These are phyloP conservation scores for Cucumis melo DNA, from an alignment of 306 rosid species.

Conservation along the genomic window DNA sequence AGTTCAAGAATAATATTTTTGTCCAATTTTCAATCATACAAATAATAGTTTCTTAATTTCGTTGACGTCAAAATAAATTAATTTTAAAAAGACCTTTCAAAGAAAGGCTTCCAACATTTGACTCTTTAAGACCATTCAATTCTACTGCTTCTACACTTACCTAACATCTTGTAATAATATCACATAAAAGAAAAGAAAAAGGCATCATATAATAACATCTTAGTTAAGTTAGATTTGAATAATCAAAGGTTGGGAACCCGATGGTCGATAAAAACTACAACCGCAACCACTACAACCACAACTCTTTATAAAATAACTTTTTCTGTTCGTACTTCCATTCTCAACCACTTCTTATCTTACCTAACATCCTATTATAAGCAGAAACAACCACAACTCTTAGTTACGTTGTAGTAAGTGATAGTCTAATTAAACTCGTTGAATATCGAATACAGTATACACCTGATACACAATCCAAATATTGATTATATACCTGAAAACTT, in stretches of 20 bases:
- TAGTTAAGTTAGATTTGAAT: not conserved
- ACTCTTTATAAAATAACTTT: too few relatives aligned
- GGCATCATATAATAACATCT: not conserved
- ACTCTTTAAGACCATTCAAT: not conserved
- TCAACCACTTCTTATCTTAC: too few relatives aligned
- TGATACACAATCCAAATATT: not conserved
- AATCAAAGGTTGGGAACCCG: not conserved
- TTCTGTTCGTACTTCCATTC: too few relatives aligned
- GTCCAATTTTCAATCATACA: not conserved
- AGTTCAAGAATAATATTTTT: not conserved
- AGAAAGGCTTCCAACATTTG: not conserved
- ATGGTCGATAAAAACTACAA: not conserved
- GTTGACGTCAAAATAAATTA: not conserved
- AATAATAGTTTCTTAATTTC: not conserved
- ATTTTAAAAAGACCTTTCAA: not conserved
- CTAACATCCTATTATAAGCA: too few relatives aligned
- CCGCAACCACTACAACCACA: too few relatives aligned
- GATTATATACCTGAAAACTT: not conserved
- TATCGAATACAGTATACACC: too few relatives aligned
- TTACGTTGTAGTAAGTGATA: too few relatives aligned
- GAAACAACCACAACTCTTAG: too few relatives aligned
- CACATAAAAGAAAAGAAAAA: too few relatives aligned
- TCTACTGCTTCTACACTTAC: not conserved
- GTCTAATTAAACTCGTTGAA: too few relatives aligned
- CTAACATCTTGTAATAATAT: not conserved